Evolutionary conservation across 2,329 filamentous ascomycete genomes (phyloP).

Genomic region (Pseudogymnoascus sp.): DNA sequence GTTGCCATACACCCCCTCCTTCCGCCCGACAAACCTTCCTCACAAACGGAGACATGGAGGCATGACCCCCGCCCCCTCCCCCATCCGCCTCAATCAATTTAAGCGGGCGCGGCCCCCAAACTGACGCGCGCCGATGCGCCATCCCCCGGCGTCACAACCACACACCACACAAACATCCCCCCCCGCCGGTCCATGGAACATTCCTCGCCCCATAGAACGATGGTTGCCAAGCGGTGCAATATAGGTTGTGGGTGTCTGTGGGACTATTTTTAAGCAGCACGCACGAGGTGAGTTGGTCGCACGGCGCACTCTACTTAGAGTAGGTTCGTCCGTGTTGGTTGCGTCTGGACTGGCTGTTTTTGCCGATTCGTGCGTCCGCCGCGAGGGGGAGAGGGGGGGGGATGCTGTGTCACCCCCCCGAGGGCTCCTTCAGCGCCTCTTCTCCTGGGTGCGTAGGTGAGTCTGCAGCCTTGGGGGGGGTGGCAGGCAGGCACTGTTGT

Average conservation of each 20-base stretch:
- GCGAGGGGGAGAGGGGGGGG: neutral
- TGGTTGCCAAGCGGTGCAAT: neutral
- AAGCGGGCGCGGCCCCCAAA: conserved; percentile 3
- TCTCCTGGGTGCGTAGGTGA: neutral
- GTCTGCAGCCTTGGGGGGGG: neutral
- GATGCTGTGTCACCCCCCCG: neutral
- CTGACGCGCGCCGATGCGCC: conserved; percentile 3
- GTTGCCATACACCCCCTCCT: neutral
- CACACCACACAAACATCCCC: neutral
- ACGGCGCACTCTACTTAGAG: neutral
- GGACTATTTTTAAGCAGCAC: neutral
- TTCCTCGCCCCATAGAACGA: conserved; percentile 2
- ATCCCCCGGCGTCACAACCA: neutral
- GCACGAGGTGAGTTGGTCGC: neutral
- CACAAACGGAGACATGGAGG: neutral
- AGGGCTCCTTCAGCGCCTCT: neutral
- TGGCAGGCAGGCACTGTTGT: neutral
- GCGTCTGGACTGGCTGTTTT: neutral
- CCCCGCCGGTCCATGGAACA: neutral
- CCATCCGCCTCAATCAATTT: neutral
- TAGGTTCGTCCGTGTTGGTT: neutral
- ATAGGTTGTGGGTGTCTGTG: neutral
- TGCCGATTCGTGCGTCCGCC: neutral
- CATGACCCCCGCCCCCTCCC: neutral
- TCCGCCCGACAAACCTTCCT: neutral